Conservation (phyloP, 148 eudicot genomes). For the Heliamphora exappendiculata region DNA sequence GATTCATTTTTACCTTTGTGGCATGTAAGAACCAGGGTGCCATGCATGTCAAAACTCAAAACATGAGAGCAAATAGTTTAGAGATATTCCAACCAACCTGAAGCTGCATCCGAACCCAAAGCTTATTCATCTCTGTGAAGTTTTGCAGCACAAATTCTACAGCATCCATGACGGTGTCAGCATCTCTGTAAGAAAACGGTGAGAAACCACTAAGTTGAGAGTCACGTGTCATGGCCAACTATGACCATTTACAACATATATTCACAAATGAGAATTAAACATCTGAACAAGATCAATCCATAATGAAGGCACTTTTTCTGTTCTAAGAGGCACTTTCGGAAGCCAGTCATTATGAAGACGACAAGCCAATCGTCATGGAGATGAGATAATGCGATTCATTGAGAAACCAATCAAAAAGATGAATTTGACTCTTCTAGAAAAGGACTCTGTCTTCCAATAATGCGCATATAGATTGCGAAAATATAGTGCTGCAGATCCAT, state of each 20-base stretch:
- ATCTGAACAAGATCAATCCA: not conserved
- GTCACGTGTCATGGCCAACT: not conserved
- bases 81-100: conserved; percentile 55
- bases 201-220: not conserved
- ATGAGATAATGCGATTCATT: not conserved
- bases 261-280: not conserved
- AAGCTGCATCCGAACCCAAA: conserved; percentile 95
- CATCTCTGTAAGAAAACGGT: conserved; percentile 51
- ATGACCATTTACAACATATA: not conserved
- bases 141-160: conserved; percentile 97
- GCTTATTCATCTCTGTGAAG: conserved; percentile 95
- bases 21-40: conserved; percentile 75
- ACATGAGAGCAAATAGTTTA: conserved; percentile 9
- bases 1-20: conserved; percentile 60
- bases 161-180: conserved; percentile 85
- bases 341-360: not conserved
- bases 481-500: not conserved
- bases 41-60: conserved; percentile 37
- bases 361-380: not conserved
- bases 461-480: not conserved
- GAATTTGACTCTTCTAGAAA: not conserved
- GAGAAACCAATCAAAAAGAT: not conserved
- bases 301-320: not conserved
- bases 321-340: not conserved
- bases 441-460: not conserved